A percentile compares a stretch with the other conserved stretches of the same genome.
Evolutionary conservation across 805 yeast genomes (phyloP).

Genomic region (Teunomyces pallodes): DNA sequence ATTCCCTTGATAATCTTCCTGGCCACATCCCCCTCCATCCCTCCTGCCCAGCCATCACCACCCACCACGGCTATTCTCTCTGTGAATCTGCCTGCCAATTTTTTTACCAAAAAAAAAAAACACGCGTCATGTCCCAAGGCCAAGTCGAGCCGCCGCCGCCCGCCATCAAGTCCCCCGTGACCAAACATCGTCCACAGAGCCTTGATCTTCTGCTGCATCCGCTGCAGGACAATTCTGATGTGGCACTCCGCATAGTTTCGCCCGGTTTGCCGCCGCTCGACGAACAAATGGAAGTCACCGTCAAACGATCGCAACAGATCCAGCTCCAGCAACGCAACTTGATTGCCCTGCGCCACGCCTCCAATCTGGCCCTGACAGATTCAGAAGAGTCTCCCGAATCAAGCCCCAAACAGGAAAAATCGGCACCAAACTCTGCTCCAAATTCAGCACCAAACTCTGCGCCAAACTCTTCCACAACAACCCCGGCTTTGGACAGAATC

Average conservation of each 20-base stretch:
- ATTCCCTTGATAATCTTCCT: too few relatives aligned
- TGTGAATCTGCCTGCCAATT: too few relatives aligned
- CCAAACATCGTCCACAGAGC: conserved; percentile 18
- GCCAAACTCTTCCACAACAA: not conserved
- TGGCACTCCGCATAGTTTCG: conserved; percentile 32
- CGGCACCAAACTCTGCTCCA: not conserved
- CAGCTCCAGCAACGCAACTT: conserved; percentile 31
- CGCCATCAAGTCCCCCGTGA: not conserved
- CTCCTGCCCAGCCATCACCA: too few relatives aligned
- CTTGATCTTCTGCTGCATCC: conserved; percentile 10
- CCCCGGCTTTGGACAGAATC: conserved; percentile 12
- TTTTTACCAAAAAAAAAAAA: too few relatives aligned
- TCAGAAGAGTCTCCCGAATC: not conserved
- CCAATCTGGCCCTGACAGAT: conserved; percentile 5
- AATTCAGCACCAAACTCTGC: not conserved
- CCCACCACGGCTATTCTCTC: too few relatives aligned
- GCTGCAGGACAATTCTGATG: conserved; percentile 15
- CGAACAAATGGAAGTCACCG: conserved; percentile 31
- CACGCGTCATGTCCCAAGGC: conserved; percentile 6
- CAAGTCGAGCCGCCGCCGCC: conserved; percentile 4
- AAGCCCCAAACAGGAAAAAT: not conserved
- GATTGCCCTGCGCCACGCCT: conserved; percentile 20
- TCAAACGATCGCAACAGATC: conserved; percentile 29
- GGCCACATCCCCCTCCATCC: too few relatives aligned
- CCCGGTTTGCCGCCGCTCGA: conserved; percentile 32